Percentiles rank a stretch among this genome's conserved stretches.
These are phyloP conservation scores for Colletotrichum zoysiae DNA, from an alignment of 2,329 filamentous ascomycete species.

Conservation along the genomic window DNA sequence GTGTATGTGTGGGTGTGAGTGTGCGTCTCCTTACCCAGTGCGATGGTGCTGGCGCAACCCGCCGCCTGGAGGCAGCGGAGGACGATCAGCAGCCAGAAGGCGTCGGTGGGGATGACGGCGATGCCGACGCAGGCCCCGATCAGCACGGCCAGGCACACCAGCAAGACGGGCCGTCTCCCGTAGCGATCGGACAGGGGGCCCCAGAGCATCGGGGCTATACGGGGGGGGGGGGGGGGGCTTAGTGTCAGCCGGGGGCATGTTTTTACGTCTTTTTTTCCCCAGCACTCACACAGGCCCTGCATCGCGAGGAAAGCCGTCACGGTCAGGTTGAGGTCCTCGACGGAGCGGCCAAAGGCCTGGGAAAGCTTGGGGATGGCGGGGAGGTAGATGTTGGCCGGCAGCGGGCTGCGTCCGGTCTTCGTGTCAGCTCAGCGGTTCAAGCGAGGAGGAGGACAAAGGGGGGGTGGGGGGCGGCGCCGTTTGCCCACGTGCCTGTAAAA, in stretches of 20 bases:
- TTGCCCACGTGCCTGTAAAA: constrained; percentile 42
- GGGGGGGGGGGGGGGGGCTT: accelerated
- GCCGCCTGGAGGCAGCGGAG: constrained; percentile 49
- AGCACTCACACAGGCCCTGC: constrained; percentile 45
- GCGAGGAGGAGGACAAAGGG: too few species aligned
- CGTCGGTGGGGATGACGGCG: constrained; percentile 48
- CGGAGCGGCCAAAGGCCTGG: constrained; percentile 47
- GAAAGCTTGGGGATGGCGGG: constrained; percentile 49
- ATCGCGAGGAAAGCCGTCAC: constrained; percentile 51
- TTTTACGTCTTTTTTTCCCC: too few species aligned
- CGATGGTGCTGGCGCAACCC: constrained; percentile 52
- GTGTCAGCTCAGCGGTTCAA: too few species aligned
- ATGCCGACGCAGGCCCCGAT: constrained; percentile 50
- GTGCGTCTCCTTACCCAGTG: constrained; percentile 44
- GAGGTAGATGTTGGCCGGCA: constrained; percentile 53
- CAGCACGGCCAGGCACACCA: constrained; percentile 49
- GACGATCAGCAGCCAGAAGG: constrained; percentile 51
- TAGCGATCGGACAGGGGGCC: constrained; percentile 51
- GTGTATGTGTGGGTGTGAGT: too few species aligned
- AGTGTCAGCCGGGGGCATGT: too few species aligned
- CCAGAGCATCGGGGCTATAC: constrained; percentile 51
- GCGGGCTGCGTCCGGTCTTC: constrained; percentile 43
- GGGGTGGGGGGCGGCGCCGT: too few species aligned
- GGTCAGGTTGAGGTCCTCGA: constrained; percentile 49
- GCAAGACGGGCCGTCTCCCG: constrained; percentile 49